Percentiles rank a stretch among this genome's conserved stretches.
Evolutionary conservation across 768 basidiomycete species (phyloP).

Genomic region (Tylopilus balloui): DNA sequence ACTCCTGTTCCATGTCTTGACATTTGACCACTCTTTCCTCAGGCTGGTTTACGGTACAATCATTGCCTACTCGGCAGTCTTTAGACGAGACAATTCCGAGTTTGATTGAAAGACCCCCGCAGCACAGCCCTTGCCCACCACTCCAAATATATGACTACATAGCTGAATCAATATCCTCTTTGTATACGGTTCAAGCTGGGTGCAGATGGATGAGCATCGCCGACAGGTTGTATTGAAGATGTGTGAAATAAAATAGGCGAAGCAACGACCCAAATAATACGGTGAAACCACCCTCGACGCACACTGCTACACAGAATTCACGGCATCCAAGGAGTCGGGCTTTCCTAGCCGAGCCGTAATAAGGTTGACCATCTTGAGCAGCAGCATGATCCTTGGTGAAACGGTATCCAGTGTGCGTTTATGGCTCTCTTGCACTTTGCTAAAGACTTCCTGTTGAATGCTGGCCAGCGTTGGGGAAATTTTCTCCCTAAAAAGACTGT

Average conservation of each 20-base stretch:
- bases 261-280: not conserved
- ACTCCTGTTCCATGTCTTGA: constrained; percentile 1
- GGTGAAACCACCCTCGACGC: not conserved
- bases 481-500: constrained; percentile 24
- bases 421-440: constrained; percentile 21
- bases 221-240: not conserved
- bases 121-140: not conserved
- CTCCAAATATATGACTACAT: constrained; percentile 17
- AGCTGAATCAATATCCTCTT: constrained; percentile 8
- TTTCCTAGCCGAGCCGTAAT: constrained; percentile 25
- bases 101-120: constrained; percentile 46
- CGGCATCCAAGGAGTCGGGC: constrained; percentile 11
- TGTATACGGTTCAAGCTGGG: constrained; percentile 1
- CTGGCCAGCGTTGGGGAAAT: constrained; percentile 17
- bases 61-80: constrained; percentile 78
- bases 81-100: constrained; percentile 78
- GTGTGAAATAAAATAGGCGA: not conserved
- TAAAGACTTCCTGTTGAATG: constrained; percentile 25
- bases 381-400: constrained; percentile 25
- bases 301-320: not conserved
- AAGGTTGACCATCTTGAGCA: constrained; percentile 30
- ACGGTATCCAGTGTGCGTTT: constrained; percentile 21
- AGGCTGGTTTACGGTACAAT: constrained; percentile 91
- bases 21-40: not conserved
- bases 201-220: not conserved